Percentiles rank a stretch among this genome's conserved stretches.
Conservation (phyloP, 208 protist species). For the Leishmania tropica region DNA sequence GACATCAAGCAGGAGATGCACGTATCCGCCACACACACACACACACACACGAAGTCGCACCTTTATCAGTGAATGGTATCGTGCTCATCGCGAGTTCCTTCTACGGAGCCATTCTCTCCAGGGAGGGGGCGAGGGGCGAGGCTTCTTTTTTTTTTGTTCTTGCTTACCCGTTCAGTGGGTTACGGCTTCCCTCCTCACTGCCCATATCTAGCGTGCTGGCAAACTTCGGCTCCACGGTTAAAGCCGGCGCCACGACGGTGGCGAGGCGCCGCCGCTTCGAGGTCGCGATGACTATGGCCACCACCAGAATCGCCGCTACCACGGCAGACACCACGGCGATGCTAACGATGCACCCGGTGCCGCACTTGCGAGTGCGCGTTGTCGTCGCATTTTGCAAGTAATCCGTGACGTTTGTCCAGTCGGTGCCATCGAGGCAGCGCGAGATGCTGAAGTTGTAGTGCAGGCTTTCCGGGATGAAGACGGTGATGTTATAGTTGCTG, state of each 20-base stretch:
- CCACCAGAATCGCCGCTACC: slow-evolving; percentile 55
- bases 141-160: slow-evolving; percentile 2
- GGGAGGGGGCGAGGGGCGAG: background rate
- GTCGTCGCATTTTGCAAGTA: slow-evolving; percentile 20
- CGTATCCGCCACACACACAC: background rate
- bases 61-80: background rate
- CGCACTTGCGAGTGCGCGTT: slow-evolving; percentile 32
- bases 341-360: slow-evolving; percentile 72
- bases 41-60: background rate
- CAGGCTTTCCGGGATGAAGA: slow-evolving; percentile 47
- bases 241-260: slow-evolving; percentile 58
- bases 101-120: background rate
- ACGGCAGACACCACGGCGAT: slow-evolving; percentile 66
- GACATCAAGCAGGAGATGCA: background rate
- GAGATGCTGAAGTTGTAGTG: slow-evolving; percentile 44
- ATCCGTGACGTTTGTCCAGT: slow-evolving; percentile 39
- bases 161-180: slow-evolving; percentile 30
- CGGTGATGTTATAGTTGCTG: slow-evolving; percentile 35
- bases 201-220: slow-evolving; percentile 35
- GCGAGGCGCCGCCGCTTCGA: slow-evolving; percentile 76
- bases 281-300: slow-evolving; percentile 61
- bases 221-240: slow-evolving; percentile 46
- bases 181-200: slow-evolving; percentile 27
- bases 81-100: background rate
- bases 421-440: slow-evolving; percentile 43